Percentiles rank a stretch among this genome's conserved stretches.
Conservation (phyloP, 345 rosid species). For the Eucalyptus curtisii region DNA sequence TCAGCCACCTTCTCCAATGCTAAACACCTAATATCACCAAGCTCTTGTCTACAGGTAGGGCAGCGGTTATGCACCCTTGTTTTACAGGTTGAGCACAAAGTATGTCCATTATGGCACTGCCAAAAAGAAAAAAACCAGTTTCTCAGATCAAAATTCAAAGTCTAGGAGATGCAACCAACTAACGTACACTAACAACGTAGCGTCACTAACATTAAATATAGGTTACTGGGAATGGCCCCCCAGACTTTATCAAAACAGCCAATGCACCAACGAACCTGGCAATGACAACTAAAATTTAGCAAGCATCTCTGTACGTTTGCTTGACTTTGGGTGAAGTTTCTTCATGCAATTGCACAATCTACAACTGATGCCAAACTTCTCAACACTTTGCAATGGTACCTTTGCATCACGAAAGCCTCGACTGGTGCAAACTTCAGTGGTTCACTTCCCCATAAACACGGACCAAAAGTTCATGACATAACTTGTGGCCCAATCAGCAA, state of each 20-base stretch:
- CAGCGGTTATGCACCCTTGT: slow-evolving; percentile 40
- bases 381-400: background rate
- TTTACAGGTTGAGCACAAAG: slow-evolving; percentile 41
- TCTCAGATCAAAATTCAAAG: background rate
- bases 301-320: background rate
- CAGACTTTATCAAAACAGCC: background rate
- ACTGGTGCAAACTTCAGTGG: background rate
- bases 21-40: slow-evolving; percentile 40
- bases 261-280: background rate
- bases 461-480: background rate
- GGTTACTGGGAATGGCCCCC: background rate
- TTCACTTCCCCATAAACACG: background rate
- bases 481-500: background rate
- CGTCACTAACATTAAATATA: background rate
- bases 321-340: background rate
- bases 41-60: slow-evolving; percentile 49
- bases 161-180: background rate
- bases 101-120: slow-evolving; percentile 50
- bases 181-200: background rate
- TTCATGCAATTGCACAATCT: background rate
- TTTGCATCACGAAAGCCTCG: background rate
- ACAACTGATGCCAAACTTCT: background rate
- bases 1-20: slow-evolving; percentile 45
- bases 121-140: background rate
- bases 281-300: background rate